Percentiles rank a stretch among this genome's conserved stretches.
Conservation (phyloP, 2,329 filamentous ascomycete genomes). For the Phaeosphaeriaceae sp. region DNA sequence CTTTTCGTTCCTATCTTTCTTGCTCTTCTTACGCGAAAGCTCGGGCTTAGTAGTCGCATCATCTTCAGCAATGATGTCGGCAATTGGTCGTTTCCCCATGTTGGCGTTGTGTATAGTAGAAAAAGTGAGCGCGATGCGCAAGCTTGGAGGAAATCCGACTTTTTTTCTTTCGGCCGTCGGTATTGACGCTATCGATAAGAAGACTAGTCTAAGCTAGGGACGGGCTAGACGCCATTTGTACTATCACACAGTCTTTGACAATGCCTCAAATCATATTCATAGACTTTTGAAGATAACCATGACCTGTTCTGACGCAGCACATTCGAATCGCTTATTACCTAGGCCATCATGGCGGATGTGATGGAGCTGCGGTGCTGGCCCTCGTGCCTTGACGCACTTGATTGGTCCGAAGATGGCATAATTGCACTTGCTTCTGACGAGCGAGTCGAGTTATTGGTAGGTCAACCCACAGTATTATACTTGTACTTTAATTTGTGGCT, state of each 20-base stretch:
- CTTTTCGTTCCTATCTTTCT: conserved; percentile 45
- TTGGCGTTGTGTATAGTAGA: conserved; percentile 3
- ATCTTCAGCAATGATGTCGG: conserved; percentile 39
- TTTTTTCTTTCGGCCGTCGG: no score
- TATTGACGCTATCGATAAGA: no score
- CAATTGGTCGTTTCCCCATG: conserved; percentile 48
- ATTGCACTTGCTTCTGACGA: conserved; percentile 64
- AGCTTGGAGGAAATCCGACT: no score
- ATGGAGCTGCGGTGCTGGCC: conserved; percentile 55
- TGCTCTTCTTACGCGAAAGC: conserved; percentile 47
- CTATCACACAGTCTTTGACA: no score
- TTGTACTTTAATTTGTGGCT: no score
- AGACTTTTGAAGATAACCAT: no score
- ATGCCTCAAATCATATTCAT: no score
- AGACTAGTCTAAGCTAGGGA: no score
- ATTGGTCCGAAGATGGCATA: conserved; percentile 65
- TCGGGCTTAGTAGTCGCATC: conserved; percentile 25
- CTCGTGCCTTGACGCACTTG: conserved; percentile 59
- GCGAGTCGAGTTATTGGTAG: conserved; percentile 59
- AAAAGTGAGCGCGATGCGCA: no score
- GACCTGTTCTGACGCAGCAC: not conserved
- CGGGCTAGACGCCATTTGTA: no score
- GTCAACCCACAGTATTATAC: not conserved
- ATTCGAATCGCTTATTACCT: not conserved
- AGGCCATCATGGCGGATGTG: conserved; percentile 39